These are phyloP conservation scores for Lagerstroemia speciosa DNA, from an alignment of 345 rosid genomes.

Conservation along the genomic window DNA sequence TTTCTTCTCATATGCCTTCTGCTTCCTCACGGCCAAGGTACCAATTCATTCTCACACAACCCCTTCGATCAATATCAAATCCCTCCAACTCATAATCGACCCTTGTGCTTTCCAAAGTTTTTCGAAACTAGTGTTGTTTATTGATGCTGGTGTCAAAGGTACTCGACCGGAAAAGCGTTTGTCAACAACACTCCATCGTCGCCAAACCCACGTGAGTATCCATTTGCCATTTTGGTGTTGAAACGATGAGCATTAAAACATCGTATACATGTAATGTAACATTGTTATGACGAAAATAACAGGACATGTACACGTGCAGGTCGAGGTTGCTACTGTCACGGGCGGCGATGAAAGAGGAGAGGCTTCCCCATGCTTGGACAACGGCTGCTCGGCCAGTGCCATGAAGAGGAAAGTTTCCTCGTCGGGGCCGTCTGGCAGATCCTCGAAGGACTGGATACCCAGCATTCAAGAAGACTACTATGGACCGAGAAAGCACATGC, in stretches of 20 bases:
- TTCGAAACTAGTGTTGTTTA: no score
- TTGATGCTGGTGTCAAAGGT: no score
- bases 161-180: slow-evolving; percentile 7
- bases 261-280: no score
- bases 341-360: neutral
- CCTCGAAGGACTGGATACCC: slow-evolving; percentile 26
- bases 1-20: no score
- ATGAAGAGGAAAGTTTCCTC: slow-evolving; percentile 9
- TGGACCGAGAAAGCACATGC: slow-evolving; percentile 27
- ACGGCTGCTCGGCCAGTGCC: neutral
- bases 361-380: neutral
- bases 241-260: no score
- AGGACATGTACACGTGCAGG: neutral
- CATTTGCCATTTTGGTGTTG: neutral
- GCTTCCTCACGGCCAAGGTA: no score
- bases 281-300: neutral
- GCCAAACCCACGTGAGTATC: slow-evolving; percentile 2
- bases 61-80: no score
- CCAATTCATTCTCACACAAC: no score
- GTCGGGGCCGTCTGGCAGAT: neutral
- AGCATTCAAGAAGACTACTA: slow-evolving; percentile 54
- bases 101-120: no score
- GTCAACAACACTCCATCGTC: neutral
- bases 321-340: neutral
- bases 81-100: no score